phyloP scores from a whole-genome alignment of 768 basidiomycete species.

The Dendrothele bispora region DNA sequence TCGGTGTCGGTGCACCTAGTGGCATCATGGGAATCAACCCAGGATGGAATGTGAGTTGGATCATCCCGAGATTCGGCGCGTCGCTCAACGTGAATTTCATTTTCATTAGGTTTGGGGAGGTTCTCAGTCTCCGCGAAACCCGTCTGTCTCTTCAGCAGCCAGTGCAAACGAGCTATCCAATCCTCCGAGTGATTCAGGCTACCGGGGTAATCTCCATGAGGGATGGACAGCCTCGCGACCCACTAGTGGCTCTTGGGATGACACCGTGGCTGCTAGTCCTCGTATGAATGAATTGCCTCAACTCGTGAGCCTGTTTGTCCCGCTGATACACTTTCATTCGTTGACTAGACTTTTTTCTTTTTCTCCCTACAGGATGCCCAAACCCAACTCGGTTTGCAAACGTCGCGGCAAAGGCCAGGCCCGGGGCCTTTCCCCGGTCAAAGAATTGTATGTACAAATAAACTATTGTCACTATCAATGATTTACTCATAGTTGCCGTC shows the following conservation, averaged over 20 bases:
- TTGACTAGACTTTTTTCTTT: conserved; percentile 8
- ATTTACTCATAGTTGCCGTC: conserved; percentile 18
- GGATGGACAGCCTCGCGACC: conserved; percentile 51
- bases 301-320: conserved; percentile 37
- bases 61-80: conserved; percentile 8
- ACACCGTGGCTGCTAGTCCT: conserved; percentile 42
- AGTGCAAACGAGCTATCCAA: conserved; percentile 50
- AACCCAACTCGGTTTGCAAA: conserved; percentile 42
- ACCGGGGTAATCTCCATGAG: conserved; percentile 46
- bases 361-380: conserved; percentile 40
- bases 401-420: conserved; percentile 47
- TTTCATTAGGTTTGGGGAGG: conserved; percentile 57
- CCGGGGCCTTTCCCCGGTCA: conserved; percentile 37
- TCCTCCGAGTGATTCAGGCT: conserved; percentile 43
- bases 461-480: conserved; percentile 9
- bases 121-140: conserved; percentile 52
- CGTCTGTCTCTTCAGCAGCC: conserved; percentile 60
- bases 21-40: conserved; percentile 54
- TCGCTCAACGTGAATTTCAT: conserved; percentile 8
- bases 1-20: conserved; percentile 46
- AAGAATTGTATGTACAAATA: conserved; percentile 35
- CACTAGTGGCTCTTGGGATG: conserved; percentile 62
- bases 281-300: conserved; percentile 50
- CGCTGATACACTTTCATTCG: conserved; percentile 1
- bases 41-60: conserved; percentile 62